phyloP scores from a whole-genome alignment of 306 rosid genomes.

The Prunus davidiana region DNA sequence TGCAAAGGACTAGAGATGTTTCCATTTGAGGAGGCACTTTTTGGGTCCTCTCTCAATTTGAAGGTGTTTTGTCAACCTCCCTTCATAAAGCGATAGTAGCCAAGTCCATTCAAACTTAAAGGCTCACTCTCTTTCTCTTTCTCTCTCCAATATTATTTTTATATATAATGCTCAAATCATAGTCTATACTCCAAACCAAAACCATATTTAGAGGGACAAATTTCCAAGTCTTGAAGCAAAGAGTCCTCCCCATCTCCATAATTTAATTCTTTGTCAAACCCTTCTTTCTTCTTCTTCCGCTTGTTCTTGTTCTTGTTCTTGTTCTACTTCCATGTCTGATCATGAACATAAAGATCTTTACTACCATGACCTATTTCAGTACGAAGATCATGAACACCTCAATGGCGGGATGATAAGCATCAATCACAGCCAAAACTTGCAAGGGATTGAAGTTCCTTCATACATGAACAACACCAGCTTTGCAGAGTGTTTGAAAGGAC shows the following conservation, averaged over 20 bases:
- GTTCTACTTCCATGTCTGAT: too few species aligned
- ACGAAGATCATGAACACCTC: slow-evolving; percentile 31
- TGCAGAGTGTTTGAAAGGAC: slow-evolving; percentile 54
- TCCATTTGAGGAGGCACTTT: slow-evolving; percentile 64
- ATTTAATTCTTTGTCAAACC: neutral
- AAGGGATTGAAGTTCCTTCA: slow-evolving; percentile 45
- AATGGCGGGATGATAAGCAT: slow-evolving; percentile 5
- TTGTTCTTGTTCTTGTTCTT: slow-evolving; percentile 9
- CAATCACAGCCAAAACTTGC: slow-evolving; percentile 12
- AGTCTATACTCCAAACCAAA: neutral
- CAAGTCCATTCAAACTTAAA: slow-evolving; percentile 62
- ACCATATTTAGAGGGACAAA: slow-evolving; percentile 25
- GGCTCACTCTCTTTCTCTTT: slow-evolving; percentile 27
- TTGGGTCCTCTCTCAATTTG: slow-evolving; percentile 46
- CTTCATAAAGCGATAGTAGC: slow-evolving; percentile 53
- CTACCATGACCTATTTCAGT: slow-evolving; percentile 42
- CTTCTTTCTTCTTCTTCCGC: slow-evolving; percentile 12
- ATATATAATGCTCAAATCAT: slow-evolving; percentile 31
- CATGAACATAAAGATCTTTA: too few species aligned
- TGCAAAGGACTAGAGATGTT: slow-evolving; percentile 47
- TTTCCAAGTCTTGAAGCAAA: slow-evolving; percentile 17
- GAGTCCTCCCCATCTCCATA: slow-evolving; percentile 2
- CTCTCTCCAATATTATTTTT: neutral
- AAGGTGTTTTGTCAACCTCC: slow-evolving; percentile 72
- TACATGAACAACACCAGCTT: slow-evolving; percentile 34